phyloP scores from a whole-genome alignment of 108 stramenopile genomes.

The Schizochytrium sp. region DNA sequence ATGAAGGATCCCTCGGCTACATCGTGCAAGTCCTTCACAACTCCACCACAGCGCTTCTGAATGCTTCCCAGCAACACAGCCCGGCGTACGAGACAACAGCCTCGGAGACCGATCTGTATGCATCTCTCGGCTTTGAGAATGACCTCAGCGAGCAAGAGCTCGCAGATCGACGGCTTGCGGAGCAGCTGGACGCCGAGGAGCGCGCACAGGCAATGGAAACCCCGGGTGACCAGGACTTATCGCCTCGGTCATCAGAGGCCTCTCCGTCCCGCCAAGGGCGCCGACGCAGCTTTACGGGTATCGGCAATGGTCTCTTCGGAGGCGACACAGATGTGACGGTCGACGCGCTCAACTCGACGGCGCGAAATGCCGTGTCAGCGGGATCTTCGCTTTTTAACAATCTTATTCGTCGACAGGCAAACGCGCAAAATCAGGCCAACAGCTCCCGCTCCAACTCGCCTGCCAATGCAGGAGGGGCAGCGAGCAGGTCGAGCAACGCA shows the following conservation, averaged over 20 bases:
- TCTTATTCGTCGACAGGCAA: not conserved
- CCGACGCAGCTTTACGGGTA: not conserved
- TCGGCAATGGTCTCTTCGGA: not conserved
- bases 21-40: not conserved
- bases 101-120: no score
- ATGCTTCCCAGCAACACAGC: not conserved
- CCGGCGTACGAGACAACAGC: not conserved
- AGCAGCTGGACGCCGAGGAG: not conserved
- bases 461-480: not conserved
- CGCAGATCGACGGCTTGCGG: not conserved
- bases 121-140: not conserved
- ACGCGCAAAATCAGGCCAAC: not conserved
- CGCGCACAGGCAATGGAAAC: not conserved
- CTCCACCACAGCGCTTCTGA: not conserved
- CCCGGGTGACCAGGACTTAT: not conserved
- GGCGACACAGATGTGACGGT: not conserved
- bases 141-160: not conserved
- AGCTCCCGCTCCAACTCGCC: not conserved
- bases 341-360: not conserved
- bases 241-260: not conserved
- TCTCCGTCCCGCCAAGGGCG: not conserved
- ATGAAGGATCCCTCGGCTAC: not conserved
- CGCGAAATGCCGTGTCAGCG: conserved; percentile 10
- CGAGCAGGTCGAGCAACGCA: not conserved
- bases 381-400: conserved; percentile 6